These are phyloP conservation scores for Vigna reflexopilosa DNA, from an alignment of 306 rosid genomes.

Conservation along the genomic window DNA sequence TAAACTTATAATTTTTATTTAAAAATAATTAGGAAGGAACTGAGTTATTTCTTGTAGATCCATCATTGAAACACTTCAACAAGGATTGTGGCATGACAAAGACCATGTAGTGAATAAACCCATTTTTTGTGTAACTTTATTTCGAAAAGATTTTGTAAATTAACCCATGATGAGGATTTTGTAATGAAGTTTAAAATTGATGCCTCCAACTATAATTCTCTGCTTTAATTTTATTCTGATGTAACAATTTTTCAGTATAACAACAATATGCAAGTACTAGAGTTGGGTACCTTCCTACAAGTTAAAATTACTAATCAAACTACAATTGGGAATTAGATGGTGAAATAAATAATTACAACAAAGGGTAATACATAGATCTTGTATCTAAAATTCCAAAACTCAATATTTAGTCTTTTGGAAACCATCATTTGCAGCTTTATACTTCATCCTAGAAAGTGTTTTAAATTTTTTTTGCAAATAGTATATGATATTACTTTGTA, in stretches of 20 bases:
- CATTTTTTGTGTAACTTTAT: constrained; percentile 52
- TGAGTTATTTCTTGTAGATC: too few relatives aligned
- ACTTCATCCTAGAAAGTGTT: constrained; percentile 59
- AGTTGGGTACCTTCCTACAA: constrained; percentile 47
- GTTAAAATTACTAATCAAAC: constrained; percentile 37
- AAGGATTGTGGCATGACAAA: constrained; percentile 39
- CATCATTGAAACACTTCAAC: too few relatives aligned
- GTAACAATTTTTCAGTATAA: constrained; percentile 50
- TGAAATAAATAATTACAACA: constrained; percentile 22
- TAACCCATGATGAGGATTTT: too few relatives aligned
- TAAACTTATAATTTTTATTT: too few relatives aligned
- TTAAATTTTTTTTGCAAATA: too few relatives aligned
- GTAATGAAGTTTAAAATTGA: constrained; percentile 6
- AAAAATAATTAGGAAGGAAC: too few relatives aligned
- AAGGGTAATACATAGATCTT: constrained; percentile 39
- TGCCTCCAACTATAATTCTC: constrained; percentile 24
- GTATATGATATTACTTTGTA: too few relatives aligned
- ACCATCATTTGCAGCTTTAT: constrained; percentile 42
- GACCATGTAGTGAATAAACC: constrained; percentile 50
- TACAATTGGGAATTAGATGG: constrained; percentile 27
- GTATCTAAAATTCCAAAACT: constrained; percentile 35
- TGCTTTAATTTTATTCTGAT: constrained; percentile 40
- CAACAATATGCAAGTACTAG: constrained; percentile 58
- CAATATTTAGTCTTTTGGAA: constrained; percentile 20
- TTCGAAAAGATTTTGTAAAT: constrained; percentile 17